Evolutionary conservation across 345 rosid species (phyloP), one percentile per base, ranked within the genome.

Genomic region (Populus pruinosa): DNA sequence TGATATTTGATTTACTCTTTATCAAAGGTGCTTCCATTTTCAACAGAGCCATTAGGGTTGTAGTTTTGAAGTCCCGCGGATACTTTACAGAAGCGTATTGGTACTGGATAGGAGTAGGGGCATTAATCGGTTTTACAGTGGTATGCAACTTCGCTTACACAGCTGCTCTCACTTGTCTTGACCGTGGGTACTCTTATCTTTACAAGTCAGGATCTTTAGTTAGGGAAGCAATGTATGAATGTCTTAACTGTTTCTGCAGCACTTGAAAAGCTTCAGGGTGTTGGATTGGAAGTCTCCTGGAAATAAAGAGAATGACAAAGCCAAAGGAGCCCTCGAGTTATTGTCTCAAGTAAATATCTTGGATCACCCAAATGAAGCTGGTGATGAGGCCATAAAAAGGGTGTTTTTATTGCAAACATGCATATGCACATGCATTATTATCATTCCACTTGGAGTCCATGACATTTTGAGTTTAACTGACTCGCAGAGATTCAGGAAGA

Each of bases 31-130:
- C 70, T 70, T 39, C 79, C 74, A n/a, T 44, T 82, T 63, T 67
- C 83, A 66, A 73, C 31, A n/a, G 83, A 83, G 47, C 14, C 88
- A 71, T 69, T 88, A 1, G 97, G 76, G 65, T 88, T 49, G 76
- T 79, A 27, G 74, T 88, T 29, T 68, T 91, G 55, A 80, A 79
- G 80, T 71, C 82, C 8, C 80, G 90, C 16, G 97, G 92, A n/a
- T 41, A 89, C 69, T 88, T 81, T 56, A 72, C 85, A 14, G 80
- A 85, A 25, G 77, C 90, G 68, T 77, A 82, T 39, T 89, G 92
- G 94, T 92, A 90, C 77, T 92, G 94, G 97, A 69, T 92, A 63
- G 91, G 91, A 74, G 16, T 90, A 23, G 71, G 77, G 7, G 97
- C 91, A 23, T 76, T 86, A 75, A 47, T 85, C 11, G 41, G 81